Conservation (phyloP, 2,329 filamentous ascomycete species). For the Berkeleyomyces rouxiae region DNA sequence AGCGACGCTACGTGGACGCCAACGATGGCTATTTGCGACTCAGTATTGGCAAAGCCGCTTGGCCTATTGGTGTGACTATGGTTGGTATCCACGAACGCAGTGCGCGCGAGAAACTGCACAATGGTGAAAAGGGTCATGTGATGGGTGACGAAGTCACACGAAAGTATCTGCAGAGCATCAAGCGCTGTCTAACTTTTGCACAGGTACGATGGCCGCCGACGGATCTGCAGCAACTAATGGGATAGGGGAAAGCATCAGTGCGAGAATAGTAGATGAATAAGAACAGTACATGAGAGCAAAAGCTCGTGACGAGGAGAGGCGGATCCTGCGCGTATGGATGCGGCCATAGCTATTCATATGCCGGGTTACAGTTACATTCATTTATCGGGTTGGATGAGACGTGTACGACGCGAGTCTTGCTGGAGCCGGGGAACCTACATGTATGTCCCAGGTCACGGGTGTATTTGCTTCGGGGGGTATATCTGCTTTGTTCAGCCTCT, state of each 20-base stretch:
- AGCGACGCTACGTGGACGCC: constrained; percentile 82
- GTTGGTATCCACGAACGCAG: constrained; percentile 97
- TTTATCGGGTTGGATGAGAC: too few relatives aligned
- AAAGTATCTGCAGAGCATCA: constrained; percentile 95
- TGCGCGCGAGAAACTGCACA: constrained; percentile 85
- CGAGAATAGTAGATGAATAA: neutral
- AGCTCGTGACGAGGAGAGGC: neutral
- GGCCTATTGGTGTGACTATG: constrained; percentile 99
- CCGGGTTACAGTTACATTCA: too few relatives aligned
- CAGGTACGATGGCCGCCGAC: constrained; percentile 93
- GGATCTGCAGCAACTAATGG: constrained; percentile 89
- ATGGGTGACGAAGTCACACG: constrained; percentile 92
- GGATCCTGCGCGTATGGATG: neutral
- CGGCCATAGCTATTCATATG: too few relatives aligned
- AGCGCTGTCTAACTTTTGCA: constrained; percentile 87
- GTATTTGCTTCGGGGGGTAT: too few relatives aligned
- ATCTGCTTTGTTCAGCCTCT: too few relatives aligned
- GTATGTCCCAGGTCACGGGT: too few relatives aligned
- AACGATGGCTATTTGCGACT: constrained; percentile 88
- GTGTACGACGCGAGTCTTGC: too few relatives aligned
- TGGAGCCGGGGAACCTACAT: too few relatives aligned
- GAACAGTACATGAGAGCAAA: neutral
- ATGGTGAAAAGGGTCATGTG: constrained; percentile 78
- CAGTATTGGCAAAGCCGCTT: constrained; percentile 91
- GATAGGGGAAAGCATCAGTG: constrained; percentile 28